Conservation (phyloP, 208 protist species). For the Acanthamoeba pearcei region DNA sequence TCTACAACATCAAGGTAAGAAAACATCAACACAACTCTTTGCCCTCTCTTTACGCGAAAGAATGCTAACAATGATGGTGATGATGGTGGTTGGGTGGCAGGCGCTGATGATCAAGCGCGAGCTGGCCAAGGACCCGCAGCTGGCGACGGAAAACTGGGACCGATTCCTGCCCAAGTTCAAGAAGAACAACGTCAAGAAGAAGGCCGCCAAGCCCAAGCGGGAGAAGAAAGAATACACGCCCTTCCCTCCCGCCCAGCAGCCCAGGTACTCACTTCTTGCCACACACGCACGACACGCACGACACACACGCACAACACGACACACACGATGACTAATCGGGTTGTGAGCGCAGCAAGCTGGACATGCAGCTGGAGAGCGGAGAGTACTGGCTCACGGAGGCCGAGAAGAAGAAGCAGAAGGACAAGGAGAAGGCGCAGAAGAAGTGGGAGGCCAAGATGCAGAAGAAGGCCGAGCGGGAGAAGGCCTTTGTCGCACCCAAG, state of each 20-base stretch:
- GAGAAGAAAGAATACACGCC: conserved; percentile 91
- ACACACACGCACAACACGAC: not conserved
- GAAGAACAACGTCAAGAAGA: conserved; percentile 84
- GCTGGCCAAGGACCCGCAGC: conserved; percentile 96
- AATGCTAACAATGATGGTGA: not conserved
- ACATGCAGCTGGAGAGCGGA: conserved; percentile 90
- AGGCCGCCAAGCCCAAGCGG: conserved; percentile 85
- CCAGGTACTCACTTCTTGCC: conserved; percentile 71
- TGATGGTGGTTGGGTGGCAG: conserved; percentile 20
- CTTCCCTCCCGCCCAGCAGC: conserved; percentile 85
- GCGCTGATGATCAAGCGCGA: conserved; percentile 99
- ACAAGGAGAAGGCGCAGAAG: conserved; percentile 71
- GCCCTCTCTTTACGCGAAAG: not conserved
- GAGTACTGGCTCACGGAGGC: conserved; percentile 91
- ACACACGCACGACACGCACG: too few relatives aligned
- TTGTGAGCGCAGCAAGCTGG: conserved; percentile 81
- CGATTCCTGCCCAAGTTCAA: conserved; percentile 99
- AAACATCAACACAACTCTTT: too few relatives aligned
- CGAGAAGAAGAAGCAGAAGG: conserved; percentile 78
- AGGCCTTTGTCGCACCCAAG: conserved; percentile 66
- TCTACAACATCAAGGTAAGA: conserved; percentile 99
- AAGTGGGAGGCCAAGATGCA: conserved; percentile 61
- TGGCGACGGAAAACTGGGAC: conserved; percentile 98
- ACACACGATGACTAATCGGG: too few relatives aligned
- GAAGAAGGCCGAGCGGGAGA: conserved; percentile 56